Evolutionary conservation across 2,329 filamentous ascomycete species (phyloP).

Genomic region (Paramyrothecium sp.): DNA sequence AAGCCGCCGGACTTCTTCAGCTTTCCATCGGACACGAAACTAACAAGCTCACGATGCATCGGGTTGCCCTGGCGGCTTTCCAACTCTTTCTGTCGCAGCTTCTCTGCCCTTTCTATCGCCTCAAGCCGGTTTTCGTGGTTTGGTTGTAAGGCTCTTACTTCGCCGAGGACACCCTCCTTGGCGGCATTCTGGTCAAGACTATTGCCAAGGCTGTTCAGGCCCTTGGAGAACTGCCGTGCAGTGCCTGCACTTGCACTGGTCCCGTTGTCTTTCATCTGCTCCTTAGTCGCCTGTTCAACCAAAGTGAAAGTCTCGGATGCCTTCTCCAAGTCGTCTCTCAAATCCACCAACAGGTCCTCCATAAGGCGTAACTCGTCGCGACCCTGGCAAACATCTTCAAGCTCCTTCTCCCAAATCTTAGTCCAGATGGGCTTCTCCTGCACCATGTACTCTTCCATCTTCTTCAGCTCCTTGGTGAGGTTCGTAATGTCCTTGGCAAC

Average conservation of each 20-base stretch:
- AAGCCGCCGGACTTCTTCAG: conserved; percentile 95
- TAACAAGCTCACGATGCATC: conserved; percentile 80
- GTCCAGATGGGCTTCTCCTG: conserved; percentile 96
- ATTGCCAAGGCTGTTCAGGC: conserved; percentile 51
- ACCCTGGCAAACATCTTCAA: conserved; percentile 94
- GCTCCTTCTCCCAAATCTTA: conserved; percentile 98
- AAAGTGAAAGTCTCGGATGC: conserved; percentile 89
- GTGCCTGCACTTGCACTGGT: conserved; percentile 48
- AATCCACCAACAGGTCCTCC: conserved; percentile 88
- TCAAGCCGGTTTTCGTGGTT: conserved; percentile 93
- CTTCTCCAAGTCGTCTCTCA: conserved; percentile 94
- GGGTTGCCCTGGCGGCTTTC: conserved; percentile 71
- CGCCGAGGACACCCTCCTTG: conserved; percentile 87
- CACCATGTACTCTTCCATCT: conserved; percentile 88
- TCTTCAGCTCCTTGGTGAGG: conserved; percentile 84
- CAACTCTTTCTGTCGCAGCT: conserved; percentile 84
- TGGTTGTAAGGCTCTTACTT: conserved; percentile 88
- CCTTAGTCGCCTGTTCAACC: conserved; percentile 97
- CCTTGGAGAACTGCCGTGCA: conserved; percentile 55
- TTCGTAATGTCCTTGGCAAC: conserved; percentile 85
- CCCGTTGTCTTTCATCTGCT: conserved; percentile 80
- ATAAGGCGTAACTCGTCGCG: conserved; percentile 93
- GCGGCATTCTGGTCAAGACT: conserved; percentile 71
- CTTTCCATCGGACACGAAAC: conserved; percentile 85
- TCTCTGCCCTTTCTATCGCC: conserved; percentile 96